Evolutionary conservation across 352 stramenopile genomes (phyloP).

Genomic region (Globisporangium splendens): DNA sequence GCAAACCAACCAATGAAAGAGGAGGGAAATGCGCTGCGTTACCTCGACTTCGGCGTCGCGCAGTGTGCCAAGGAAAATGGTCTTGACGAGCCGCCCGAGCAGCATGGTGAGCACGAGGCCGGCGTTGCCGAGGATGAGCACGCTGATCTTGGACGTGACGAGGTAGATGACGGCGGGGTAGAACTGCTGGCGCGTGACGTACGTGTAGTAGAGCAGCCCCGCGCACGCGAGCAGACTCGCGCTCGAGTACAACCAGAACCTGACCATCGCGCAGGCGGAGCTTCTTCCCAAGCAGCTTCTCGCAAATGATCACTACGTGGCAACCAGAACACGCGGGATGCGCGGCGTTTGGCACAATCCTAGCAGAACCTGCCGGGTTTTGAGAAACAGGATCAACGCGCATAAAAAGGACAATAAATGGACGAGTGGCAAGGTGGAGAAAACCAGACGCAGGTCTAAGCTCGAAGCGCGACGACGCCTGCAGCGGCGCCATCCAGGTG

Average conservation of each 20-base stretch:
- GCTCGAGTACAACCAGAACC: constrained; percentile 88
- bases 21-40: no score
- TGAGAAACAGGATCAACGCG: no score
- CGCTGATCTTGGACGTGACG: constrained; percentile 95
- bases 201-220: constrained; percentile 90
- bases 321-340: no score
- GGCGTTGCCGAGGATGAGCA: constrained; percentile 95
- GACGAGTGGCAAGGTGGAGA: no score
- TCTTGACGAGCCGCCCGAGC: constrained; percentile 67
- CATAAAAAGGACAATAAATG: no score
- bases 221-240: constrained; percentile 81
- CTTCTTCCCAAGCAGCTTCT: neutral
- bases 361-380: no score
- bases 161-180: constrained; percentile 97
- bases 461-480: no score
- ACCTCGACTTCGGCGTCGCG: constrained; percentile 85
- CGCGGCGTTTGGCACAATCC: no score
- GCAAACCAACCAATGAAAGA: neutral
- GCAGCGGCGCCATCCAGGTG: no score
- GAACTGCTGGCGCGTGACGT: constrained; percentile 94
- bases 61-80: constrained; percentile 83
- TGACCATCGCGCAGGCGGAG: constrained; percentile 47
- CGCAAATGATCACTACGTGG: neutral
- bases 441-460: no score
- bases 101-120: constrained; percentile 89